Conservation (phyloP, 192 early-diverging fungal genomes). For the Coemansia sp. region DNA sequence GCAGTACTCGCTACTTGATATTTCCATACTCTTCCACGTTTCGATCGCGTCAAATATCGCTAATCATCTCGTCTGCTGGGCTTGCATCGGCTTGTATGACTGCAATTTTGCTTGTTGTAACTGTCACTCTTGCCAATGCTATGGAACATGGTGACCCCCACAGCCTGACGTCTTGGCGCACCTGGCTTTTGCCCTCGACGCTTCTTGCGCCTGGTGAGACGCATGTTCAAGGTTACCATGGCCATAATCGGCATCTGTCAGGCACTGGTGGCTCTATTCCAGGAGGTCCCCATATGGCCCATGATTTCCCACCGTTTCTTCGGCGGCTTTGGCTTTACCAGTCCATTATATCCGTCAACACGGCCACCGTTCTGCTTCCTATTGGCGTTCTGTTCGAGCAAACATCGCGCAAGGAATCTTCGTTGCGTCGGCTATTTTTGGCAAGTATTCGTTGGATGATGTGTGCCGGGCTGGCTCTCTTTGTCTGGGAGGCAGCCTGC, state of each 20-base stretch:
- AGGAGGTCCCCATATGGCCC: constrained; percentile 33
- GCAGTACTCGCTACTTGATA: constrained; percentile 19
- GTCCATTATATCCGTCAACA: constrained; percentile 30
- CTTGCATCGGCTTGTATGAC: constrained; percentile 43
- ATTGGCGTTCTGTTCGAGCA: constrained; percentile 41
- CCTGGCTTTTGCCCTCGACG: constrained; percentile 47
- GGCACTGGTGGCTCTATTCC: not conserved
- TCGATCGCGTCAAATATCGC: constrained; percentile 41
- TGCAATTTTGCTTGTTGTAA: constrained; percentile 26
- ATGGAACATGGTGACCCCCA: constrained; percentile 47
- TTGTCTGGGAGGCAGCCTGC: constrained; percentile 23
- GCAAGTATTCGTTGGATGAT: constrained; percentile 29
- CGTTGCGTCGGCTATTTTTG: constrained; percentile 17
- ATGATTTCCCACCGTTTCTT: constrained; percentile 49
- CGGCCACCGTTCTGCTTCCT: constrained; percentile 30
- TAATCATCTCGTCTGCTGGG: constrained; percentile 30
- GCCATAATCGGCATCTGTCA: not conserved
- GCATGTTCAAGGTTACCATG: not conserved
- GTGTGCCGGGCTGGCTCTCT: constrained; percentile 6
- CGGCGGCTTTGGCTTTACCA: constrained; percentile 52
- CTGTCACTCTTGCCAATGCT: constrained; percentile 43
- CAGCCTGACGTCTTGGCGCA: constrained; percentile 34
- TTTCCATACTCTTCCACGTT: constrained; percentile 37
- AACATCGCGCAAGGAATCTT: constrained; percentile 29
- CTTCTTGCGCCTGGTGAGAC: constrained; percentile 34